These are phyloP conservation scores for Tricholoma sp. DNA, from an alignment of 768 basidiomycete species.

Conservation along the genomic window DNA sequence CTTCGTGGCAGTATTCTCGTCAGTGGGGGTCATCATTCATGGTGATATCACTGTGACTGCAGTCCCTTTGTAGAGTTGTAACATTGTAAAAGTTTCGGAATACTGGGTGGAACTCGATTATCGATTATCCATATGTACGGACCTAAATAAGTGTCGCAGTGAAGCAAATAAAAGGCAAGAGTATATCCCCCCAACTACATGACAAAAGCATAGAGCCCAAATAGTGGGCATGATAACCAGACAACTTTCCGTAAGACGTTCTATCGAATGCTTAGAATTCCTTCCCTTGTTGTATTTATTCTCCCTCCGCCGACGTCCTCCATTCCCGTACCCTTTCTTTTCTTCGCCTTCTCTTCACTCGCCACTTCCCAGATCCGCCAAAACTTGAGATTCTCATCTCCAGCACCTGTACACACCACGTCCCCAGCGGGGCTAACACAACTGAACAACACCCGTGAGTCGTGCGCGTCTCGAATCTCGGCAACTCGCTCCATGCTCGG, in stretches of 20 bases:
- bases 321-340: conserved; percentile 37
- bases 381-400: conserved; percentile 96
- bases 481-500: conserved; percentile 78
- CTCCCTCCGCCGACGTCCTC: conserved; percentile 34
- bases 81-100: not conserved
- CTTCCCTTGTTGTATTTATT: conserved; percentile 43
- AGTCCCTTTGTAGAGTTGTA: not conserved
- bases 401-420: conserved; percentile 86
- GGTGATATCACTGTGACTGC: conserved; percentile 30
- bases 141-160: too few species aligned
- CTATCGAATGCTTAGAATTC: conserved; percentile 43
- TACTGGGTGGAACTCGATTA: too few species aligned
- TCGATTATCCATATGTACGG: too few species aligned
- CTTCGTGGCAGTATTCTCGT: conserved; percentile 45
- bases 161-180: not conserved
- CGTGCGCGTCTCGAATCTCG: conserved; percentile 89
- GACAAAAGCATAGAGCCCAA: not conserved
- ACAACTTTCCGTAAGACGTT: not conserved
- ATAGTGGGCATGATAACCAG: not conserved
- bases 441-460: conserved; percentile 83
- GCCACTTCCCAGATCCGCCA: conserved; percentile 81
- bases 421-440: conserved; percentile 85
- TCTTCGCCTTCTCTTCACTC: conserved; percentile 40
- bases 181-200: not conserved
- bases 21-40: conserved; percentile 58